A percentile compares a stretch with the other conserved stretches of the same genome.
These are phyloP conservation scores for Hysterium pulicare DNA, from an alignment of 2,329 filamentous ascomycete species.

Conservation along the genomic window DNA sequence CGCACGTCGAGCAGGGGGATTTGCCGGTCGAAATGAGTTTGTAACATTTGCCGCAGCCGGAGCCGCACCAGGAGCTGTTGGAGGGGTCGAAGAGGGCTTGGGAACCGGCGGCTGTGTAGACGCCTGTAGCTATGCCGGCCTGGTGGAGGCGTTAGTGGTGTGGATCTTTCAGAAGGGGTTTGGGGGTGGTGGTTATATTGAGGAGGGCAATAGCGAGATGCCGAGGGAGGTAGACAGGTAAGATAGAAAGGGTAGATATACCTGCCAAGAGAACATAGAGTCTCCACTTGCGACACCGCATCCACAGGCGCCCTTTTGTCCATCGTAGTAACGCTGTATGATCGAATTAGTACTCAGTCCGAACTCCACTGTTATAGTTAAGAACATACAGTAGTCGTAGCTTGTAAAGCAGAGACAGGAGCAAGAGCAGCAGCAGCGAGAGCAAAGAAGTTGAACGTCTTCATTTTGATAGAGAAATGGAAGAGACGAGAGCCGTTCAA, in stretches of 20 bases:
- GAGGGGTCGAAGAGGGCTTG: not conserved
- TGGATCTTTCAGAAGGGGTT: not conserved
- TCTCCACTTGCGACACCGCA: not conserved
- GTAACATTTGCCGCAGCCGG: not conserved
- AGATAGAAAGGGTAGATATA: too few species aligned
- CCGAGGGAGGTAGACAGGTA: too few species aligned
- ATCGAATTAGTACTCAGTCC: not conserved
- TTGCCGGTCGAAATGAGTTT: slow-evolving; percentile 24
- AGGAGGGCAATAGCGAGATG: not conserved
- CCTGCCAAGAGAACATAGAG: not conserved
- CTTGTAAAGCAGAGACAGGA: not conserved
- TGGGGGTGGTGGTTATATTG: not conserved
- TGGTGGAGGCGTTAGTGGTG: not conserved
- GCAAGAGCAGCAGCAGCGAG: not conserved
- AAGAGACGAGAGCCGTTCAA: too few species aligned
- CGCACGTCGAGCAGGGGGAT: slow-evolving; percentile 17
- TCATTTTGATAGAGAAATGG: not conserved
- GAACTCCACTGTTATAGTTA: not conserved
- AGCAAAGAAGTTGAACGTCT: not conserved
- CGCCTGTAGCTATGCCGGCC: not conserved
- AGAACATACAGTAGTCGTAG: not conserved
- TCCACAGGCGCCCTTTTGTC: not conserved
- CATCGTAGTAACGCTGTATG: not conserved
- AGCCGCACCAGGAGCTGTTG: not conserved
- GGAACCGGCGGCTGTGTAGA: not conserved